A percentile compares a stretch with the other conserved stretches of the same genome.
phyloP scores from a whole-genome alignment of 495 filamentous ascomycete species.

The Lindgomyces ingoldianus region DNA sequence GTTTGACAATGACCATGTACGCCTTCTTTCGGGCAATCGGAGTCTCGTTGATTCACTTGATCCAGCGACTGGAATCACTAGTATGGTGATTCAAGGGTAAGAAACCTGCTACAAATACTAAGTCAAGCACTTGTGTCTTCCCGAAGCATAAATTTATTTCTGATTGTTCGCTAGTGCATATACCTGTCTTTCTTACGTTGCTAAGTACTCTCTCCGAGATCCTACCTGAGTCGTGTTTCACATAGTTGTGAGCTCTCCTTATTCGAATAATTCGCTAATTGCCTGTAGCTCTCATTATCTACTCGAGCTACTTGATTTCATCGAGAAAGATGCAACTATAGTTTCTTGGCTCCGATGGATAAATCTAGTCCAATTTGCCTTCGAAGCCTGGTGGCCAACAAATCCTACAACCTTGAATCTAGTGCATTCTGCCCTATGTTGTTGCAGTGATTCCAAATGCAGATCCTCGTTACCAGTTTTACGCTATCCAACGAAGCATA shows the following conservation, averaged over 20 bases:
- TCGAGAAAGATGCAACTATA: constrained; percentile 59
- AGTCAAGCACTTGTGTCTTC: too few relatives aligned
- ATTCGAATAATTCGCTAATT: too few relatives aligned
- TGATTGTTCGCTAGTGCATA: too few relatives aligned
- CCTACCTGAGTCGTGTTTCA: too few relatives aligned
- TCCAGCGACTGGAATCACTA: constrained; percentile 64
- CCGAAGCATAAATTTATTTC: too few relatives aligned
- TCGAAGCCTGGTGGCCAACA: constrained; percentile 53
- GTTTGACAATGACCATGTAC: constrained; percentile 73
- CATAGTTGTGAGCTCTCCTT: too few relatives aligned
- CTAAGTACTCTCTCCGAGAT: too few relatives aligned
- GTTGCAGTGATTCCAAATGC: constrained; percentile 61
- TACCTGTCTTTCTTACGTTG: too few relatives aligned
- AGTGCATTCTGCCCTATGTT: constrained; percentile 52
- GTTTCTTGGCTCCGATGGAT: constrained; percentile 51
- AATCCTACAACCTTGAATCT: constrained; percentile 61
- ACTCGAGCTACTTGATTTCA: constrained; percentile 79
- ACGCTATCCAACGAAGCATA: constrained; percentile 56
- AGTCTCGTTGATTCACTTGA: constrained; percentile 62
- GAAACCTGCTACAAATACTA: too few relatives aligned
- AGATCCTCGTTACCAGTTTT: constrained; percentile 57
- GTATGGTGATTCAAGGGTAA: constrained; percentile 63
- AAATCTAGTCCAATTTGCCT: constrained; percentile 75
- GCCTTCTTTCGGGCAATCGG: constrained; percentile 78
- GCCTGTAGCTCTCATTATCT: constrained; percentile 73